Evolutionary conservation across 257 asterid genomes (phyloP).

Genomic region (Gentiana dahurica): DNA sequence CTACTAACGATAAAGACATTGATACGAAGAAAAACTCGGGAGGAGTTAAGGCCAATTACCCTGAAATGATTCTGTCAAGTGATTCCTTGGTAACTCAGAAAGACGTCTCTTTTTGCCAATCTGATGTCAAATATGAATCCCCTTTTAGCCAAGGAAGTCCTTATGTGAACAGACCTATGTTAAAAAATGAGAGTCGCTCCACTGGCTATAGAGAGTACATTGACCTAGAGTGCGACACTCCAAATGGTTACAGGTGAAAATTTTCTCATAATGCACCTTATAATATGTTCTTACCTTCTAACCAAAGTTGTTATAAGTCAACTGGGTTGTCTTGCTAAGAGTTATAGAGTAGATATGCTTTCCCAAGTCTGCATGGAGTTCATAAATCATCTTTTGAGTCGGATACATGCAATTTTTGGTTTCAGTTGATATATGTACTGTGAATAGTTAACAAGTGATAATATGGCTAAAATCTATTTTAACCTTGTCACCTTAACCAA

Average conservation of each 20-base stretch:
- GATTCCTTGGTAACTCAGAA: conserved; percentile 19
- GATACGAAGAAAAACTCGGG: conserved; percentile 22
- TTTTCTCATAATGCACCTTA: too few species aligned
- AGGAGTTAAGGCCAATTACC: conserved; percentile 19
- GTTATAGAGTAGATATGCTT: too few species aligned
- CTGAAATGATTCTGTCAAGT: conserved; percentile 19
- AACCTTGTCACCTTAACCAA: too few species aligned
- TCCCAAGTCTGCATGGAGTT: too few species aligned
- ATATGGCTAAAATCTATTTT: too few species aligned
- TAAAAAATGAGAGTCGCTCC: conserved; percentile 24
- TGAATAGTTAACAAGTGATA: too few species aligned
- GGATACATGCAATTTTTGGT: too few species aligned
- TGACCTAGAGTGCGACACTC: conserved; percentile 57
- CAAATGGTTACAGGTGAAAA: conserved; percentile 41
- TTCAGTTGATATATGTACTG: too few species aligned
- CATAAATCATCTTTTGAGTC: too few species aligned
- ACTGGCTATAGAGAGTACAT: conserved; percentile 24
- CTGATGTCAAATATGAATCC: conserved; percentile 19
- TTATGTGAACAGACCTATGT: conserved; percentile 16
- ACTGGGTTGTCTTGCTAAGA: background rate
- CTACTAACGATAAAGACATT: conserved; percentile 16
- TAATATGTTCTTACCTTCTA: too few species aligned
- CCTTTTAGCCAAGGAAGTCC: conserved; percentile 13
- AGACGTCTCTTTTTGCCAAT: conserved; percentile 21
- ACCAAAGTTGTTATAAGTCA: background rate